Evolutionary conservation across 1,284 basidiomycete species (phyloP).

Genomic region (Singerocomus inundabilis): DNA sequence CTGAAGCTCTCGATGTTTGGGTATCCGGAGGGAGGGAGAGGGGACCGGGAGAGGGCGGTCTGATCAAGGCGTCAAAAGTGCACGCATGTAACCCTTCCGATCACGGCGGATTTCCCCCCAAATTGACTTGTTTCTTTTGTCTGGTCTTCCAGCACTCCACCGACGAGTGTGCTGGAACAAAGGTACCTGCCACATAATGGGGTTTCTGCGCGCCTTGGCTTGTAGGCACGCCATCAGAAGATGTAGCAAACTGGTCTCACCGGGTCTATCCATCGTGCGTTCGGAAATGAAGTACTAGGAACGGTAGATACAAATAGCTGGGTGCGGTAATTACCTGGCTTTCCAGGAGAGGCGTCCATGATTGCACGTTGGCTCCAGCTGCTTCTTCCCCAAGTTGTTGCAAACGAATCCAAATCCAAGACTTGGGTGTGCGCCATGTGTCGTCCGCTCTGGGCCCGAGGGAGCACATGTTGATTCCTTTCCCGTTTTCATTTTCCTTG

Average conservation of each 20-base stretch:
- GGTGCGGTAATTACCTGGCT: slow-evolving; percentile 13
- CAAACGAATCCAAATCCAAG: slow-evolving; percentile 1
- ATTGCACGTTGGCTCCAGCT: neutral
- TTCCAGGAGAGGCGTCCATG: too few relatives aligned
- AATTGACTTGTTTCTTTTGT: neutral
- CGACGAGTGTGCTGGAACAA: neutral
- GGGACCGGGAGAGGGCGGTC: too few relatives aligned
- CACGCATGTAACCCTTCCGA: neutral
- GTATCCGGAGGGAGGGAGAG: neutral
- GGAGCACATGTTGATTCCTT: neutral
- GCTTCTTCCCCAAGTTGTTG: neutral
- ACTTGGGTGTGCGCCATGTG: slow-evolving; percentile 7
- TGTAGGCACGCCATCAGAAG: slow-evolving; percentile 2
- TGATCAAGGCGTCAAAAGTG: neutral
- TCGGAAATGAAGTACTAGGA: slow-evolving; percentile 1
- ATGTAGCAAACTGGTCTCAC: neutral
- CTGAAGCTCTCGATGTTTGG: neutral
- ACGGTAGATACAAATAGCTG: slow-evolving; percentile 2
- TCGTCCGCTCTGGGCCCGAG: slow-evolving; percentile 5
- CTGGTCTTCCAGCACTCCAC: slow-evolving; percentile 3
- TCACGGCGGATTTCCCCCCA: neutral
- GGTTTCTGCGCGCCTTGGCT: slow-evolving; percentile 1
- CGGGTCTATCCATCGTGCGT: neutral
- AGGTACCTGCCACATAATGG: neutral
- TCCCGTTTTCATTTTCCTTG: neutral